phyloP scores from a whole-genome alignment of 352 stramenopile genomes.

The Globisporangium solare region DNA sequence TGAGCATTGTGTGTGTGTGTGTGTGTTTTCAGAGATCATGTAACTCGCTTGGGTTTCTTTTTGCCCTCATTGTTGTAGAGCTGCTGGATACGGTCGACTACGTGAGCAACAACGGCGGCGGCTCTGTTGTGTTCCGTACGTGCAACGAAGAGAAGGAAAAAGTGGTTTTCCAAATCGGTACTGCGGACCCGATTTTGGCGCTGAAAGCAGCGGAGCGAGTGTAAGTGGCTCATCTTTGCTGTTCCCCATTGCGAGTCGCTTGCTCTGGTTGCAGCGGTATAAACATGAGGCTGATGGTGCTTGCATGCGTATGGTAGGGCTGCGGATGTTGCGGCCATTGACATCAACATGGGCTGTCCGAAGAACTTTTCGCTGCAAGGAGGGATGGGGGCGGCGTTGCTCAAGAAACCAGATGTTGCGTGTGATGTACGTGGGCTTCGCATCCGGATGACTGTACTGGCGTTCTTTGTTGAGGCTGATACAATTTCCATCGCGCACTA shows the following conservation, averaged over 20 bases:
- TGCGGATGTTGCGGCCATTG: conserved; percentile 85
- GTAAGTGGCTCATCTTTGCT: conserved; percentile 28
- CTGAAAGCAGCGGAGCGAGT: conserved; percentile 74
- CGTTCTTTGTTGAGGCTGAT: too few relatives aligned
- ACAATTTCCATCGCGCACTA: too few relatives aligned
- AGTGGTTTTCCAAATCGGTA: conserved; percentile 90
- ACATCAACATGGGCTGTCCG: conserved; percentile 95
- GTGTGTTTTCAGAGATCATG: too few relatives aligned
- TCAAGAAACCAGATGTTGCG: conserved; percentile 85
- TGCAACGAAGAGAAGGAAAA: conserved; percentile 73
- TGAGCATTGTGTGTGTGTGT: too few relatives aligned
- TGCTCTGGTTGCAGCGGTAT: neutral
- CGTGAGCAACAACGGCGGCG: conserved; percentile 69
- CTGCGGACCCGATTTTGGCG: conserved; percentile 63
- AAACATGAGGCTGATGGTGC: neutral
- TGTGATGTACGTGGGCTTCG: conserved; percentile 48
- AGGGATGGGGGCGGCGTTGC: conserved; percentile 88
- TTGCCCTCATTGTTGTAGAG: conserved; percentile 22
- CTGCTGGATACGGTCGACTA: conserved; percentile 89
- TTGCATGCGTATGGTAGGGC: conserved; percentile 23
- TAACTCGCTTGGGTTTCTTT: too few relatives aligned
- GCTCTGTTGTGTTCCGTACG: conserved; percentile 86
- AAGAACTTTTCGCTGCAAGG: conserved; percentile 92
- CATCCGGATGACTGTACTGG: too few relatives aligned
- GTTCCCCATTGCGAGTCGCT: neutral